These are phyloP conservation scores for Fusarium luffae DNA, from an alignment of 2,329 filamentous ascomycete species.

Conservation along the genomic window DNA sequence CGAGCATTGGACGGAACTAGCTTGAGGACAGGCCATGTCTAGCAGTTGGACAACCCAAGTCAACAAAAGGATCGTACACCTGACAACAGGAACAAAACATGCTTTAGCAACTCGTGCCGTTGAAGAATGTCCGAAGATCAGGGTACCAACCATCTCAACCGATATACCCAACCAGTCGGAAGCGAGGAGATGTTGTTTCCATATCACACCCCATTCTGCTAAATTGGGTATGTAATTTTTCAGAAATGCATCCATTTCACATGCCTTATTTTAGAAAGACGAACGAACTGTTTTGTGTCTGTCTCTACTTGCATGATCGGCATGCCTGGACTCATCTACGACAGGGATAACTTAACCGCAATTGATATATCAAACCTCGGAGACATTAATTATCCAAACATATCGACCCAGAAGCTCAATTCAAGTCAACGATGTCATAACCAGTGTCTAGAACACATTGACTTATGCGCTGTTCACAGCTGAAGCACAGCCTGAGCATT, in stretches of 20 bases:
- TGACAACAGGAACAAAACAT: neutral
- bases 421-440: constrained; percentile 29
- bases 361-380: constrained; percentile 6
- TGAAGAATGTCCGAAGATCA: neutral
- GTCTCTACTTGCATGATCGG: constrained; percentile 27
- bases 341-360: constrained; percentile 22
- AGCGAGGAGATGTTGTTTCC: constrained; percentile 7
- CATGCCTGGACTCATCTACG: constrained; percentile 27
- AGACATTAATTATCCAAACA: neutral
- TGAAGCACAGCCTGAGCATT: constrained; percentile 36
- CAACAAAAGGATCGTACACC: neutral
- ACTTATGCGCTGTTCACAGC: constrained; percentile 29
- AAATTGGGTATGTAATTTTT: constrained; percentile 18
- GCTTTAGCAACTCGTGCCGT: neutral
- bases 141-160: constrained; percentile 4
- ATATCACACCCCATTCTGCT: constrained; percentile 11
- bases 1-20: neutral
- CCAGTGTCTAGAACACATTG: constrained; percentile 18
- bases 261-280: constrained; percentile 11
- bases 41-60: neutral
- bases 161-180: constrained; percentile 20
- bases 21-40: neutral
- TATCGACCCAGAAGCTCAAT: neutral
- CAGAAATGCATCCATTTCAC: constrained; percentile 8
- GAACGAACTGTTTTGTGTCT: constrained; percentile 12